These are phyloP conservation scores for Tetracladium maxilliforme DNA, from an alignment of 2,329 filamentous ascomycete species.

Conservation along the genomic window DNA sequence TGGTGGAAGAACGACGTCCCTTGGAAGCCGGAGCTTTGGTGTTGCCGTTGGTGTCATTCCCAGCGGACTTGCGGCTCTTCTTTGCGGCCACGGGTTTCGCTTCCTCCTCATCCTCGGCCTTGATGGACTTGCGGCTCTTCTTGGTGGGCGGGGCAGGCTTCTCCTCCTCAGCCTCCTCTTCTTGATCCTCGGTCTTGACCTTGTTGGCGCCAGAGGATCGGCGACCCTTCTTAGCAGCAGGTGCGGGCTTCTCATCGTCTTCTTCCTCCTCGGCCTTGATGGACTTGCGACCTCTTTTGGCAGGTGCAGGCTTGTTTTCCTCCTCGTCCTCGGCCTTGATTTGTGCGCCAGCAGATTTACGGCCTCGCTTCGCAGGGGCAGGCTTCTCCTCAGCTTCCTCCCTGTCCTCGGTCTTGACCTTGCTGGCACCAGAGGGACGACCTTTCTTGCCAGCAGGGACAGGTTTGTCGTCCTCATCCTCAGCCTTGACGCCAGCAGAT, in stretches of 20 bases:
- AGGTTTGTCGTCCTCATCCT: background rate
- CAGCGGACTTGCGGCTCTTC: conserved; percentile 1
- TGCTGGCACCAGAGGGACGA: background rate
- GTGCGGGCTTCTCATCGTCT: conserved; percentile 1
- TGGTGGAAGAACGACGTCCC: conserved; percentile 4
- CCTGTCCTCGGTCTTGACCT: conserved; percentile 2
- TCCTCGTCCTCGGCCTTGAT: conserved; percentile 6
- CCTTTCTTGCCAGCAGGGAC: background rate
- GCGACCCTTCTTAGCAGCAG: conserved; percentile 3
- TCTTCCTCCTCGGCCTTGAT: conserved; percentile 2
- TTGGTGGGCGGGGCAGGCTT: conserved; percentile 2
- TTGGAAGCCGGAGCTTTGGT: conserved; percentile 3
- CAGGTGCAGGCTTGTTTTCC: conserved; percentile 3
- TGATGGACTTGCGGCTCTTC: conserved; percentile 13
- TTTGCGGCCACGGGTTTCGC: conserved; percentile 3
- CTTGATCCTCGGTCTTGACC: conserved; percentile 15
- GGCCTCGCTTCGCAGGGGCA: conserved; percentile 22
- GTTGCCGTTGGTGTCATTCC: conserved; percentile 1
- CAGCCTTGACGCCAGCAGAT: conserved; percentile 1
- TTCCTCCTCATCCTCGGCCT: conserved; percentile 5
- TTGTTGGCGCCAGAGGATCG: conserved; percentile 12
- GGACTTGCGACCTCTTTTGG: conserved; percentile 2
- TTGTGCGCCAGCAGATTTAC: conserved; percentile 7
- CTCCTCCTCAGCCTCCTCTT: conserved; percentile 3
- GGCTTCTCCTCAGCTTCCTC: conserved; percentile 8